Conservation (phyloP, 164 flowering plant genomes). For the Aristolochia californica region DNA sequence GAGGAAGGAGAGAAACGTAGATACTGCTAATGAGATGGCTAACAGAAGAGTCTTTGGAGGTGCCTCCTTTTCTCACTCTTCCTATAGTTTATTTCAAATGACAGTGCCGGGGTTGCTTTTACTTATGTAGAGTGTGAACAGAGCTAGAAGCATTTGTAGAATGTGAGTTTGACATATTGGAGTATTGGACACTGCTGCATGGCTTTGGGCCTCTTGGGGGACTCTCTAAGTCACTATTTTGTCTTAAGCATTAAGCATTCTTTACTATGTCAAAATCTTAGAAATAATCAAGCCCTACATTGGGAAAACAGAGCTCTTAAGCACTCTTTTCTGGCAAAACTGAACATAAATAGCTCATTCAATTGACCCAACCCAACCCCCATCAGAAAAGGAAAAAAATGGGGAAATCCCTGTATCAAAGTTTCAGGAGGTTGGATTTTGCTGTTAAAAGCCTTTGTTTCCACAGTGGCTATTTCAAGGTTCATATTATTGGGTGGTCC, state of each 20-base stretch:
- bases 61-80: not conserved
- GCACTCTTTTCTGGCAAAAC: not conserved
- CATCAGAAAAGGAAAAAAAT: not conserved
- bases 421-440: slow-evolving; percentile 8
- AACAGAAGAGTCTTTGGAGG: not conserved
- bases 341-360: not conserved
- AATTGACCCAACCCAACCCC: not conserved
- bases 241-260: not conserved
- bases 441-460: slow-evolving; percentile 6
- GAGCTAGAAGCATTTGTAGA: not conserved
- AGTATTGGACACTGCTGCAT: slow-evolving; percentile 4
- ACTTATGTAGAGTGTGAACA: not conserved
- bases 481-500: not conserved
- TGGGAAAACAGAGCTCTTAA: not conserved
- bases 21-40: no score
- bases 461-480: slow-evolving; percentile 4
- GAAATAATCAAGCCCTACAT: not conserved
- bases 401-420: not conserved
- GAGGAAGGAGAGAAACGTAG: not conserved
- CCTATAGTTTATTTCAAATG: not conserved
- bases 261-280: not conserved
- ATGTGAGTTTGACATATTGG: not conserved
- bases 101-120: no score
- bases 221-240: not conserved
- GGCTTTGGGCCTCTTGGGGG: not conserved